Evolutionary conservation across 176 grass and related monocot genomes (phyloP).

Genomic region (Hordeum vulgare): DNA sequence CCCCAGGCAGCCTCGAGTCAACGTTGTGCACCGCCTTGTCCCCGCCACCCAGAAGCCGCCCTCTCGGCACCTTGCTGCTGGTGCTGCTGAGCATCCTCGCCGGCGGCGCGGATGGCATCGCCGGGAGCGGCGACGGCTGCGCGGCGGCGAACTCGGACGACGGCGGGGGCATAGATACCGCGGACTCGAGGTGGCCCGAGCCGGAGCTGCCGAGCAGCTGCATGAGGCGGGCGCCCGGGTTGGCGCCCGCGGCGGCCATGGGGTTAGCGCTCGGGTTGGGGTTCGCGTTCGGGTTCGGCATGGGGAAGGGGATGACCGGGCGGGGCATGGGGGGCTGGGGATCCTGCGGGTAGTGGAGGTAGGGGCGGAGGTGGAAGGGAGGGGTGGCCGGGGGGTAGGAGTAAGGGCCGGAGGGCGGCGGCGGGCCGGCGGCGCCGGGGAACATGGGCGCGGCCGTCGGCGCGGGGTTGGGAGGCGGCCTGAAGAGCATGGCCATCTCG

Average conservation of each 20-base stretch:
- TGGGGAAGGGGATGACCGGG: constrained; percentile 44
- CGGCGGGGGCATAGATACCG: constrained; percentile 66
- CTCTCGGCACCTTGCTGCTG: constrained; percentile 88
- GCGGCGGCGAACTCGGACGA: constrained; percentile 36
- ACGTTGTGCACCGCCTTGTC: constrained; percentile 75
- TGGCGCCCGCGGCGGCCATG: constrained; percentile 40
- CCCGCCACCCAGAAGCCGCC: constrained; percentile 52
- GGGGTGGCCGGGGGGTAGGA: constrained; percentile 72
- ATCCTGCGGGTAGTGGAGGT: constrained; percentile 56
- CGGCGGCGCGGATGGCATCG: constrained; percentile 59
- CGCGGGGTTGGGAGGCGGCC: constrained; percentile 36
- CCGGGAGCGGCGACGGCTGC: constrained; percentile 42
- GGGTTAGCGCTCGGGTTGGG: constrained; percentile 30
- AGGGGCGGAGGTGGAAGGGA: constrained; percentile 64
- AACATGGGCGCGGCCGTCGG: constrained; percentile 31
- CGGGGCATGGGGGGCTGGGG: constrained; percentile 29
- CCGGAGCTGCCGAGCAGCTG: constrained; percentile 73
- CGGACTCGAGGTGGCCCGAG: constrained; percentile 54
- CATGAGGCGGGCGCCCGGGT: constrained; percentile 87
- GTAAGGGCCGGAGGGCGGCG: constrained; percentile 48
- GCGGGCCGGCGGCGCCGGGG: constrained; percentile 25
- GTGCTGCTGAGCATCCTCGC: constrained; percentile 63
- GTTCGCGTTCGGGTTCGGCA: constrained; percentile 36
- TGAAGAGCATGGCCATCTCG: constrained; percentile 64
- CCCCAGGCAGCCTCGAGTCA: constrained; percentile 82